Evolutionary conservation across 202 grass and related monocot genomes (phyloP), one percentile per base, ranked within the genome.

Genomic region (Bolboschoenoplectus hybrid): DNA sequence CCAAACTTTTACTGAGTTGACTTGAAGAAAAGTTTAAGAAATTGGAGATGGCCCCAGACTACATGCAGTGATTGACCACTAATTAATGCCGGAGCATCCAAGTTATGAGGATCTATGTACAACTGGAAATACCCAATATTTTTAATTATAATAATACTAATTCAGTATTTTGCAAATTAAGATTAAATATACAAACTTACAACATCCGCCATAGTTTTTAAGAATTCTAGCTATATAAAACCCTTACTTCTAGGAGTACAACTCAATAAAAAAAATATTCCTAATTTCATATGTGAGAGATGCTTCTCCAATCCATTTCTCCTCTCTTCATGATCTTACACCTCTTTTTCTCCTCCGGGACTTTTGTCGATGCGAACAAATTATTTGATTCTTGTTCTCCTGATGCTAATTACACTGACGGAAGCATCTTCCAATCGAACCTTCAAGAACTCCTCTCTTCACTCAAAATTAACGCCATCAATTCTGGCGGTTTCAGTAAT

Each of bases 371-470:
- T 58, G 32, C 75, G 3, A 46, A 16, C 2, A 14, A 32, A 80
- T 38, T 38, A 41, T 47, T 73, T 47, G 2, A 26, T 49, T 60
- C 2, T 79, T 86, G 86, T 75, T 36, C 81, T 43, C 14, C 52
- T n/a, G 32, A 36, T 41, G 19, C 36, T 74, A 77, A 63, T 65
- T 86, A 72, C 56, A 73, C 13, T 13, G 36, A 63, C 4, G 87
- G 84, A 12, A 74, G 45, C 43, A 44, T 35, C 63, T 89, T 89
- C 71, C 84, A 89, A 62, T 74, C 84, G 35, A 91, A 89, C 64
- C 64, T 91, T 61, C 84, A 84, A 62, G 26, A 78, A 19, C 34
- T 89, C 74, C 87, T 70, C 73, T 45, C 80, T 32, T 84, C 84
- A 32, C 19, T 91, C 38, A 63, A 2, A 9, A 40, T 2, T 57